Base-by-base conservation (phyloP, 768 basidiomycete species). In the Chalciporus pseudorubinellus region DNA sequence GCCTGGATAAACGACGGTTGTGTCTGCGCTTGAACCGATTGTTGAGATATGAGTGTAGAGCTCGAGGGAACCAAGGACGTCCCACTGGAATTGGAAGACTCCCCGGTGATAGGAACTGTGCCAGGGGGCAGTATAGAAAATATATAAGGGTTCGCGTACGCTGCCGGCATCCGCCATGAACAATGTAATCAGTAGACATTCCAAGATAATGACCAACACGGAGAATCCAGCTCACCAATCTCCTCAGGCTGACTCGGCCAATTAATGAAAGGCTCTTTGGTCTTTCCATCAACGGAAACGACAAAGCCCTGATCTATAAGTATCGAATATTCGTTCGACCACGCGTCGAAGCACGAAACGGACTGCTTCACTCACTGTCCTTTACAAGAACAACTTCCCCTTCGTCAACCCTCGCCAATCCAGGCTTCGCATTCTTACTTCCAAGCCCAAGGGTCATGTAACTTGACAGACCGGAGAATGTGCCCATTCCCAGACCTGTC, bases 241-340 rank as follows among this genome's bases (percentile, higher is more conserved):
- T 95, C 93, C 61, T 95, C 92, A 20, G 90, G 91, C 42, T 85
- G 77, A n/a, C 80, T 77, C 2, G 85, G 81, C 87, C 90, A 94
- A 53, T 81, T 80, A 14, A 95, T 78, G 16, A 73, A 72, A 9
- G 69, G 59, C 2, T 70, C 58, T 33, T 80, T 73, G 0, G 80
- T 76, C 57, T 78, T 84, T 0, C 80, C 85, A 55, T 86, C 81
- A 6, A 70, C 53, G 11, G 81, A 82, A 51, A 94, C 68, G 49
- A 89, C 78, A 19, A 85, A 65, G 1, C 86, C 90, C 48, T 85
- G 78, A 55, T 82, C 92, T 93, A 54, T 6, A 39, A 22, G 33
- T 20, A 26, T 22, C 8, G 16, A 16, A 8, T 24, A 13, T 11
- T 22, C 19, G 22, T 19, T 56, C 22, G 38, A 44, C 46, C 10